Evolutionary conservation across 352 stramenopile species (phyloP).

Genomic region (Phytophthora palmivora): DNA sequence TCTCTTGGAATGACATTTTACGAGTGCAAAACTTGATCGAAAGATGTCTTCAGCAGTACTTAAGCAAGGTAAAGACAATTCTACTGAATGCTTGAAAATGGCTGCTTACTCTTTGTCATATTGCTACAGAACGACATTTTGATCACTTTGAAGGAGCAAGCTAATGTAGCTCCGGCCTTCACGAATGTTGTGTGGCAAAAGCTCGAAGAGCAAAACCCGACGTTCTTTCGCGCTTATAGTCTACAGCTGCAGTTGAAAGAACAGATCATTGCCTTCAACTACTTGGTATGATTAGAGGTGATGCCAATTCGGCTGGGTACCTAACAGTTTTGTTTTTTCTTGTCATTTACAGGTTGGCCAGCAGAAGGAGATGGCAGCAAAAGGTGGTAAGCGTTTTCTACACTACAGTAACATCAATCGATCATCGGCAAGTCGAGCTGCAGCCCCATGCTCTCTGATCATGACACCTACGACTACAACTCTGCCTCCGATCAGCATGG

Average conservation of each 20-base stretch:
- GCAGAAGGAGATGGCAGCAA: slow-evolving; percentile 75
- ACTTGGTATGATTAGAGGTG: slow-evolving; percentile 62
- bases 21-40: slow-evolving; percentile 92
- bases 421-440: slow-evolving; percentile 11
- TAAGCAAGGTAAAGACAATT: slow-evolving; percentile 77
- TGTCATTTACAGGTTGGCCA: slow-evolving; percentile 51
- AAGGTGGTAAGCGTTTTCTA: slow-evolving; percentile 46
- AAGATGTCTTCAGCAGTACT: slow-evolving; percentile 90
- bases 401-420: slow-evolving; percentile 40
- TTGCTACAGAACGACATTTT: slow-evolving; percentile 65
- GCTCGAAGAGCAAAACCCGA: slow-evolving; percentile 91
- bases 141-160: slow-evolving; percentile 66
- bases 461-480: slow-evolving; percentile 31
- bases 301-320: background rate
- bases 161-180: slow-evolving; percentile 86
- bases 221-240: slow-evolving; percentile 90
- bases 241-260: slow-evolving; percentile 90
- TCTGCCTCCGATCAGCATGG: slow-evolving; percentile 41
- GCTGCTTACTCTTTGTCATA: background rate
- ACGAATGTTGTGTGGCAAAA: slow-evolving; percentile 92
- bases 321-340: slow-evolving; percentile 1
- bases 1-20: slow-evolving; percentile 92
- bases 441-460: slow-evolving; percentile 27
- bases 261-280: slow-evolving; percentile 93
- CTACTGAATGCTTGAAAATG: background rate